Conservation (phyloP, 225 moss, liverwort and hornwort genomes). For the Asterella californica region DNA sequence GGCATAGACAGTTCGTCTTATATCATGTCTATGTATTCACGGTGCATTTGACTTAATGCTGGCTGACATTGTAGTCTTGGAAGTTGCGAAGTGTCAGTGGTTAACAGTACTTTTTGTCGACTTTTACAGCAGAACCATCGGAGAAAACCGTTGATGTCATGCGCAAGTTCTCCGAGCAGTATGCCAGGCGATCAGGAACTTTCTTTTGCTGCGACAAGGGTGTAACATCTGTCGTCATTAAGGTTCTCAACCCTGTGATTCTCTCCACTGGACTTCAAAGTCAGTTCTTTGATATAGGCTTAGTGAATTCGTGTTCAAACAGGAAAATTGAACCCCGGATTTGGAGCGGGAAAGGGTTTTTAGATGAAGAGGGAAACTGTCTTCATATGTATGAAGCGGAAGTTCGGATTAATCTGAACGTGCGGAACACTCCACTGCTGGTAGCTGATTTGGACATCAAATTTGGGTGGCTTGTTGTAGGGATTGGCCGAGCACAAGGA, state of each 20-base stretch:
- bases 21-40: no score
- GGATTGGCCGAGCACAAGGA: conserved; percentile 98
- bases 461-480: conserved; percentile 32
- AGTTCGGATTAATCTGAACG: not conserved
- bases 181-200: conserved; percentile 75
- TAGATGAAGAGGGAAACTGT: not conserved
- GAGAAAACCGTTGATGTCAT: conserved; percentile 66
- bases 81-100: not conserved
- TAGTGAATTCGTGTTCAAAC: not conserved
- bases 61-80: not conserved
- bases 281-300: not conserved
- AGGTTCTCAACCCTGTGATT: conserved; percentile 31
- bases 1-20: no score
- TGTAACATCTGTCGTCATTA: conserved; percentile 92
- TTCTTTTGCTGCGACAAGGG: conserved; percentile 94
- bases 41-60: not conserved
- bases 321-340: not conserved
- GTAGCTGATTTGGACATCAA: not conserved
- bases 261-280: not conserved
- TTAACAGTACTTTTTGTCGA: not conserved
- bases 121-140: conserved; percentile 18
- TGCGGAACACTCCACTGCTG: not conserved
- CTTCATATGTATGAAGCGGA: not conserved
- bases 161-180: conserved; percentile 99
- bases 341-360: not conserved